These are phyloP conservation scores for Hansenula lynferdii DNA, from an alignment of 1,139 yeast genomes.

Conservation along the genomic window DNA sequence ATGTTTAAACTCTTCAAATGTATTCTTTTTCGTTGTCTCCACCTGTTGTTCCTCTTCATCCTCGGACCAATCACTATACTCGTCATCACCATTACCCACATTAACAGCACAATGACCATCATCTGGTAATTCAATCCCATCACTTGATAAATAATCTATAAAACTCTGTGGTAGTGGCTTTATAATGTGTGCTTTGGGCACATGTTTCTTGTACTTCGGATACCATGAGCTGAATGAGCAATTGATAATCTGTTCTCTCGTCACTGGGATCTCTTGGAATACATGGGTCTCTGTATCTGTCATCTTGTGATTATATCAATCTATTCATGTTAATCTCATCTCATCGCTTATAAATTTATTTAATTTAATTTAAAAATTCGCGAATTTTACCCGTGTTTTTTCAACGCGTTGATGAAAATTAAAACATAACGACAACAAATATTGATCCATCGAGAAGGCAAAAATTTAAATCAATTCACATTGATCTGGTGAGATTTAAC, in stretches of 20 bases:
- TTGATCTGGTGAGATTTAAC: background rate
- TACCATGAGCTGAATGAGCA: slow-evolving; percentile 81
- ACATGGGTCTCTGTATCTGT: slow-evolving; percentile 9
- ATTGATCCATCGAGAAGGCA: too few relatives aligned
- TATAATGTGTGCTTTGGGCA: slow-evolving; percentile 51
- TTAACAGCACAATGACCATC: slow-evolving; percentile 35
- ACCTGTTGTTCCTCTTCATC: slow-evolving; percentile 25
- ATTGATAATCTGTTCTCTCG: slow-evolving; percentile 49
- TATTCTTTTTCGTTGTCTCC: slow-evolving; percentile 10
- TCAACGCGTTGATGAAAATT: slow-evolving; percentile 1
- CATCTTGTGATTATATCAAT: background rate
- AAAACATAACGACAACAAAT: slow-evolving; percentile 1
- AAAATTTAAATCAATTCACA: background rate
- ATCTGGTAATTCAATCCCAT: slow-evolving; percentile 68
- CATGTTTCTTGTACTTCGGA: slow-evolving; percentile 41
- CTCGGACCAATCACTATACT: slow-evolving; percentile 68
- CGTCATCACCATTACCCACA: slow-evolving; percentile 49
- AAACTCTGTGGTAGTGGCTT: slow-evolving; percentile 65
- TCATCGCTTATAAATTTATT: background rate
- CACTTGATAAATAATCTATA: slow-evolving; percentile 65
- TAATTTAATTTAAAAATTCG: too few relatives aligned
- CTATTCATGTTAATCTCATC: too few relatives aligned
- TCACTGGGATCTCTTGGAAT: slow-evolving; percentile 33
- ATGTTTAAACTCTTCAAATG: slow-evolving; percentile 47
- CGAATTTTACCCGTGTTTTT: slow-evolving; percentile 1